Conservation (phyloP, 2,329 filamentous ascomycete genomes). For the Ascochyta koolunga region DNA sequence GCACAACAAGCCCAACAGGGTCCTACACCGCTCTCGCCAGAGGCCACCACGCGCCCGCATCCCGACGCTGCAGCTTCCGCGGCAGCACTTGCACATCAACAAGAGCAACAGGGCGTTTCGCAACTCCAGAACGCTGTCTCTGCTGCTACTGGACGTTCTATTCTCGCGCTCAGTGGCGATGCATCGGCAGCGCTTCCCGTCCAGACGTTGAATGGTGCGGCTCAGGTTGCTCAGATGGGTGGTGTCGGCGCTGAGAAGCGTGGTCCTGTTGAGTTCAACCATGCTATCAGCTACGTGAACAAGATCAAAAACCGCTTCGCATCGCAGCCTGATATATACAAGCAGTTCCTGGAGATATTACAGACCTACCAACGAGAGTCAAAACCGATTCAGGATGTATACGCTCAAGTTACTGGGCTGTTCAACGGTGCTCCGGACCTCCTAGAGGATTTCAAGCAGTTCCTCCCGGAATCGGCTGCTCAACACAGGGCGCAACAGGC, state of each 20-base stretch:
- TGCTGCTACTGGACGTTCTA: constrained; percentile 59
- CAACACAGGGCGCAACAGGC: constrained; percentile 63
- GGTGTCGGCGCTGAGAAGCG: constrained; percentile 72
- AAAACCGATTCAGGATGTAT: constrained; percentile 98
- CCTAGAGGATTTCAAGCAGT: constrained; percentile 98
- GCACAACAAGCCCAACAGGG: constrained; percentile 42
- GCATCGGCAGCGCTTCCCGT: constrained; percentile 58
- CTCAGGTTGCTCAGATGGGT: constrained; percentile 62
- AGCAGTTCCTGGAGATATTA: constrained; percentile 96
- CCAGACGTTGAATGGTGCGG: constrained; percentile 66
- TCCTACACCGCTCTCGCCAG: constrained; percentile 46
- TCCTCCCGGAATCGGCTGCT: constrained; percentile 86
- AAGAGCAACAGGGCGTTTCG: constrained; percentile 69
- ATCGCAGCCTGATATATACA: constrained; percentile 96
- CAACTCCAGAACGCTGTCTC: constrained; percentile 70
- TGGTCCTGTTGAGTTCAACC: constrained; percentile 97
- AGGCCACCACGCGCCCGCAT: constrained; percentile 45
- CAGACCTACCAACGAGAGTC: constrained; percentile 98
- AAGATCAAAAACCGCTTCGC: constrained; percentile 99
- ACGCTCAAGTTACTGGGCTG: constrained; percentile 91
- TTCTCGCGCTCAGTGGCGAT: constrained; percentile 58
- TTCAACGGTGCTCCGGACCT: constrained; percentile 94
- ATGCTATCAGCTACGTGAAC: constrained; percentile 98
- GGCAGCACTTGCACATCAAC: constrained; percentile 61
- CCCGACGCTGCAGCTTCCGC: constrained; percentile 48